Conservation (phyloP, 2,329 filamentous ascomycete genomes). For the Cyphellophora attinorum region DNA sequence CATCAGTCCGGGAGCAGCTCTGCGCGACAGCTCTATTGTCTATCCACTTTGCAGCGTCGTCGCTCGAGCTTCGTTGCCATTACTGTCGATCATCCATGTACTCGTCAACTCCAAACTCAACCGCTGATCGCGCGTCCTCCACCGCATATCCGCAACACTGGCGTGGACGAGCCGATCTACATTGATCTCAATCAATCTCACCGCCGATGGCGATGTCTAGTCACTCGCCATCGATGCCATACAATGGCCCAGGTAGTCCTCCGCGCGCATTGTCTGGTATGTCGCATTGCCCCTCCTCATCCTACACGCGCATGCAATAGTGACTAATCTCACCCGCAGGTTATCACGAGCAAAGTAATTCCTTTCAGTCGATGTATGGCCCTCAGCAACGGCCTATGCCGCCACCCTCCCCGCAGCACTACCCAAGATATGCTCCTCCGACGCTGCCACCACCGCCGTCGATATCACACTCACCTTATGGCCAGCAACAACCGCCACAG, state of each 20-base stretch:
- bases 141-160: too few species aligned
- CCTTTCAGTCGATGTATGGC: slow-evolving; percentile 13
- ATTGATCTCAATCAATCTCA: too few species aligned
- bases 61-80: too few species aligned
- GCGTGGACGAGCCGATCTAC: too few species aligned
- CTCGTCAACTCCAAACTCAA: too few species aligned
- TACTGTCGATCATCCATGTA: too few species aligned
- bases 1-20: too few species aligned
- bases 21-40: too few species aligned
- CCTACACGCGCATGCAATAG: too few species aligned
- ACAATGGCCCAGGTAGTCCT: slow-evolving; percentile 15
- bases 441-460: slow-evolving; percentile 10
- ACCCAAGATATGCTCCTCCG: slow-evolving; percentile 12
- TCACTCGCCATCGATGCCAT: slow-evolving; percentile 13
- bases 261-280: slow-evolving; percentile 15
- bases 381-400: slow-evolving; percentile 13
- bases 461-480: slow-evolving; percentile 1
- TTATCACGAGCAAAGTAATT: slow-evolving; percentile 14
- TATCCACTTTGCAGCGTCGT: too few species aligned
- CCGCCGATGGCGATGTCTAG: slow-evolving; percentile 16
- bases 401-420: slow-evolving; percentile 16
- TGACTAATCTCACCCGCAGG: slow-evolving; percentile 8
- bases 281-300: too few species aligned
- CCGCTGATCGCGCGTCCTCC: too few species aligned
- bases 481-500: slow-evolving; percentile 4